Percentiles rank a stretch among this genome's conserved stretches.
Evolutionary conservation across 495 filamentous ascomycete genomes (phyloP).

Genomic region (Aspergillus bertholletiae): DNA sequence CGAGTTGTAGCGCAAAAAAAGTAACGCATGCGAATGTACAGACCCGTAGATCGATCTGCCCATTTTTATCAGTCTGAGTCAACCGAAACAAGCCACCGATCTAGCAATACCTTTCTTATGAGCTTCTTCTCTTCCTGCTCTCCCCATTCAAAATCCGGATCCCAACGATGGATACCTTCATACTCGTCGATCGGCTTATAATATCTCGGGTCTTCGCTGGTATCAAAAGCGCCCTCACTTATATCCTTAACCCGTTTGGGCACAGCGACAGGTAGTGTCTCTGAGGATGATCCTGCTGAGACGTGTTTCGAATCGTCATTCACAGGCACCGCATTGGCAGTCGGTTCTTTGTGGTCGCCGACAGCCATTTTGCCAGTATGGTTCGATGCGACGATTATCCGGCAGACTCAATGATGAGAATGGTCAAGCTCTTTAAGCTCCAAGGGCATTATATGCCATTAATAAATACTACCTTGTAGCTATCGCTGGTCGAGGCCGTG

Average conservation of each 20-base stretch:
- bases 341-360: constrained; percentile 9
- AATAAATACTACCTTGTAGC: neutral
- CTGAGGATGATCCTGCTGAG: constrained; percentile 23
- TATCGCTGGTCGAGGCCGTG: neutral
- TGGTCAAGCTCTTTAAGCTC: neutral
- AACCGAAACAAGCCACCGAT: neutral
- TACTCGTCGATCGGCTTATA: constrained; percentile 61
- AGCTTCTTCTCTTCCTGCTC: constrained; percentile 65
- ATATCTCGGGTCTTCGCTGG: constrained; percentile 38
- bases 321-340: constrained; percentile 1
- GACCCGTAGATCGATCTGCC: constrained; percentile 53
- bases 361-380: constrained; percentile 11
- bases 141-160: constrained; percentile 69
- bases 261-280: constrained; percentile 16
- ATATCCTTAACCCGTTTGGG: constrained; percentile 11
- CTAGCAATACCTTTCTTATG: constrained; percentile 54
- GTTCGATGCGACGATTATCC: neutral
- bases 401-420: neutral
- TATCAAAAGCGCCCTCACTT: constrained; percentile 34
- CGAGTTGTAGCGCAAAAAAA: constrained; percentile 80
- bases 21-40: constrained; percentile 68
- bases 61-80: neutral
- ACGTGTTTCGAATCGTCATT: constrained; percentile 10
- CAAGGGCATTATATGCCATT: neutral
- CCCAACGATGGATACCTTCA: constrained; percentile 72